A percentile compares a stretch with the other conserved stretches of the same genome.
These are phyloP conservation scores for Russula compacta DNA, from an alignment of 768 basidiomycete species.

Conservation along the genomic window DNA sequence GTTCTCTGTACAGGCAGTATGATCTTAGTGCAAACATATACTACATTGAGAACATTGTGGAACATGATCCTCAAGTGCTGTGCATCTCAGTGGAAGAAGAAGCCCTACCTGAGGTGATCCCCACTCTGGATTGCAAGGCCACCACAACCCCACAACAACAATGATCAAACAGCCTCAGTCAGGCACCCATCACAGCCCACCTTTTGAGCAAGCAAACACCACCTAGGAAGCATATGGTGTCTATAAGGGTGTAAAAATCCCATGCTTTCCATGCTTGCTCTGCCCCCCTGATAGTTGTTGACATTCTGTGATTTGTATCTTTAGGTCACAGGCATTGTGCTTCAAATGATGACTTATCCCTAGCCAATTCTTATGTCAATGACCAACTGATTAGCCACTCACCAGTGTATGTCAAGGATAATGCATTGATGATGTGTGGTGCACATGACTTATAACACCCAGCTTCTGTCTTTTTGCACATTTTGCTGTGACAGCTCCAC, in stretches of 20 bases:
- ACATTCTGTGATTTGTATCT: neutral
- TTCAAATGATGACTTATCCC: neutral
- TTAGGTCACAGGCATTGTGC: neutral
- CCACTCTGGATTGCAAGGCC: slow-evolving; percentile 5
- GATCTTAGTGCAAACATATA: slow-evolving; percentile 92
- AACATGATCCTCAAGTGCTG: slow-evolving; percentile 77
- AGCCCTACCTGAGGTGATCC: slow-evolving; percentile 14
- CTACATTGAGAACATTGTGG: slow-evolving; percentile 77
- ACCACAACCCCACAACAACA: slow-evolving; percentile 1
- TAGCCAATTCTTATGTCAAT: neutral
- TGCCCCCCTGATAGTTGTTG: neutral
- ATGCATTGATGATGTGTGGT: neutral
- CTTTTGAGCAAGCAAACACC: slow-evolving; percentile 11
- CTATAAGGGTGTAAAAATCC: neutral
- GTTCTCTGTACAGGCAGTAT: slow-evolving; percentile 74
- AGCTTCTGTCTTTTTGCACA: too few species aligned
- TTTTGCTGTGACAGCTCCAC: too few species aligned
- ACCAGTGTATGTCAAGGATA: neutral
- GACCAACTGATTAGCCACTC: neutral
- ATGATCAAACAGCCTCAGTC: slow-evolving; percentile 14
- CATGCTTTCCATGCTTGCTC: neutral
- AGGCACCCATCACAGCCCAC: slow-evolving; percentile 12
- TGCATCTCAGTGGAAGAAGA: slow-evolving; percentile 32
- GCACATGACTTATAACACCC: neutral
- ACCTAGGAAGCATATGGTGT: slow-evolving; percentile 3